phyloP scores from a whole-genome alignment of 2,329 filamentous ascomycete species.

The Exophiala aquamarina region DNA sequence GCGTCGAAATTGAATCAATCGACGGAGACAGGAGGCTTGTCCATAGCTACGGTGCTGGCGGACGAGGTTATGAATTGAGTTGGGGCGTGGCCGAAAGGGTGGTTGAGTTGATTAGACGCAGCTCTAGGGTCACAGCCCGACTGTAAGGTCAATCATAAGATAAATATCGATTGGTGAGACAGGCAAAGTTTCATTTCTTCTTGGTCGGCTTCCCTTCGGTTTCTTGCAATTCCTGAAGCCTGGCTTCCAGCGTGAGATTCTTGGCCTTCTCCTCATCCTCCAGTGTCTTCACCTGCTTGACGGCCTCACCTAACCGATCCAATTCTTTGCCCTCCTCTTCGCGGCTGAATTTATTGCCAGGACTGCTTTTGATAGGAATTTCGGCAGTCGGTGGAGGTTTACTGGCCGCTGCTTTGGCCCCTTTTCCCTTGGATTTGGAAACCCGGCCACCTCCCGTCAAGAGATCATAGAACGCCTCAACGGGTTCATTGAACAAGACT shows the following conservation, averaged over 20 bases:
- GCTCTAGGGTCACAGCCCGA: background rate
- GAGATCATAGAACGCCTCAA: constrained; percentile 81
- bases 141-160: background rate
- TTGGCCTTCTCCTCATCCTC: constrained; percentile 65
- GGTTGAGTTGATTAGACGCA: constrained; percentile 17
- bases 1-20: constrained; percentile 53
- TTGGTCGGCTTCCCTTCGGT: constrained; percentile 37
- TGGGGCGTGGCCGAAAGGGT: constrained; percentile 54
- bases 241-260: constrained; percentile 61
- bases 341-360: constrained; percentile 70
- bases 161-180: too few relatives aligned
- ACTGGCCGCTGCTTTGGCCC: constrained; percentile 56
- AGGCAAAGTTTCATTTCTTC: constrained; percentile 22
- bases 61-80: constrained; percentile 62
- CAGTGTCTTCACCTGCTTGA: constrained; percentile 58
- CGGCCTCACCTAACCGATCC: constrained; percentile 62
- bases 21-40: constrained; percentile 36
- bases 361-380: constrained; percentile 67
- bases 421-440: constrained; percentile 52
- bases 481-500: constrained; percentile 95
- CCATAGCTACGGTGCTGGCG: constrained; percentile 62
- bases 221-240: constrained; percentile 52
- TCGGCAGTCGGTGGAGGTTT: constrained; percentile 69
- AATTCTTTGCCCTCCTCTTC: constrained; percentile 70
- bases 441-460: constrained; percentile 70